Evolutionary conservation across 176 grass and related monocot genomes (phyloP).

Genomic region (Aegilops speltoides): DNA sequence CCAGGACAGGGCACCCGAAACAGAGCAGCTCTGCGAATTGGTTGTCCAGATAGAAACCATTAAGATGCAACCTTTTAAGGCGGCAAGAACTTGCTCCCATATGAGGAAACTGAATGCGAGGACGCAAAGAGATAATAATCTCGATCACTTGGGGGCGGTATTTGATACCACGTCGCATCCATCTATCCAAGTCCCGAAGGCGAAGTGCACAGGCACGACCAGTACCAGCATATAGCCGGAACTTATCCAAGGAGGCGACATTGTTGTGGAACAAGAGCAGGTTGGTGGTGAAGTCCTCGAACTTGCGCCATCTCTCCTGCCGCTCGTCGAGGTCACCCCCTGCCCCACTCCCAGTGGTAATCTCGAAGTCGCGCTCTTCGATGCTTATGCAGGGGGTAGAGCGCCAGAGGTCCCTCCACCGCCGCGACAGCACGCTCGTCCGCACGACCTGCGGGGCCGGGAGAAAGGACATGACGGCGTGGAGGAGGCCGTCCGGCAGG

Average conservation of each 20-base stretch:
- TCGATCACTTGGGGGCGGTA: neutral
- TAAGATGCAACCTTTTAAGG: neutral
- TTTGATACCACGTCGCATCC: slow-evolving; percentile 34
- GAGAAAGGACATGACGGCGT: neutral
- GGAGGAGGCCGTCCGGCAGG: neutral
- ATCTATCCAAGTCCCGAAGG: neutral
- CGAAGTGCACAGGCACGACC: neutral
- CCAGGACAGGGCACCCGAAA: neutral
- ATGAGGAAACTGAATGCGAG: neutral
- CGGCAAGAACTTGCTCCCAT: neutral
- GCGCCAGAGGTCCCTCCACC: slow-evolving; percentile 3
- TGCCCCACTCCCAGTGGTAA: neutral
- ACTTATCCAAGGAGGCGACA: neutral
- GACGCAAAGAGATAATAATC: neutral
- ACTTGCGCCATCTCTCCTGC: neutral
- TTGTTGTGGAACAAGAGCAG: slow-evolving; percentile 7
- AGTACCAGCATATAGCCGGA: neutral
- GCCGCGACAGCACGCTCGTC: neutral
- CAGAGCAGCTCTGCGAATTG: neutral
- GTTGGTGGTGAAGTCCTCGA: neutral
- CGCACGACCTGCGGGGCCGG: neutral
- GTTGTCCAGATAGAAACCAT: neutral
- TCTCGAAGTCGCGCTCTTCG: neutral
- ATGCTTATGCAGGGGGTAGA: neutral
- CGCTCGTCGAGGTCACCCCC: neutral